Base-by-base conservation (phyloP, 441 rosid species). In the Biscutella laevigata region DNA sequence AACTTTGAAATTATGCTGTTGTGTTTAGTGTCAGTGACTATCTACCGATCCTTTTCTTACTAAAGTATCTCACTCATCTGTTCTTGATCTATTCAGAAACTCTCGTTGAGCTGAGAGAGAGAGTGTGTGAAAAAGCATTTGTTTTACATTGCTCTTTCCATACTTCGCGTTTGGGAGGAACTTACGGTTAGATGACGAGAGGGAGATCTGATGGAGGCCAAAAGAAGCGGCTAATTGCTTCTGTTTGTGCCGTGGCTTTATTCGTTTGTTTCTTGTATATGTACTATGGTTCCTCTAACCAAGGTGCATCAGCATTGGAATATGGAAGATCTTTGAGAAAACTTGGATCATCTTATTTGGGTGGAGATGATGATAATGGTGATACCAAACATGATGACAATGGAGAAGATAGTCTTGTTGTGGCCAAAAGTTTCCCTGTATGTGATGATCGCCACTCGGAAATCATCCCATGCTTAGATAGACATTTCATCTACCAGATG, bases 401-500 rank as follows among this genome's bases (percentile, higher is more conserved):
- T 51, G 85, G 42, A 19, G 80, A 47, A 35, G 81, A 83, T 12
- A 82, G 64, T 60, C 84, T 40, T 64, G 54, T 25, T 36, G 55
- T 65, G 1, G 87, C 74, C 19, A 86, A 84, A 78, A 86, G 88
- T 67, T 86, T 94, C 59, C 97, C 97, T 35, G 99, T 94, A 75
- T 94, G 99, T 53, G 97, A 89, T 70, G 95, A 86, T 60, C 77
- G 85, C 14, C 81, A 94, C 66, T 94, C 99, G 6, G 99, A 94
- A 67, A 72, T 94, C 49, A 94, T 94, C 66, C 99, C 99, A 47
- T 94, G 99, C 70, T 68, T 94, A 61, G 97, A 86, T 71, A 84
- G 99, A 50, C 61, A 94, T 71, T 80, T 81, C 34, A 88, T 94
- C 51, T 94, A 94, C 71, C 99, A 94, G 52, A 69, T 79, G 90